Conservation (phyloP, 148 eudicot genomes). For the Chenopodium quinoa region DNA sequence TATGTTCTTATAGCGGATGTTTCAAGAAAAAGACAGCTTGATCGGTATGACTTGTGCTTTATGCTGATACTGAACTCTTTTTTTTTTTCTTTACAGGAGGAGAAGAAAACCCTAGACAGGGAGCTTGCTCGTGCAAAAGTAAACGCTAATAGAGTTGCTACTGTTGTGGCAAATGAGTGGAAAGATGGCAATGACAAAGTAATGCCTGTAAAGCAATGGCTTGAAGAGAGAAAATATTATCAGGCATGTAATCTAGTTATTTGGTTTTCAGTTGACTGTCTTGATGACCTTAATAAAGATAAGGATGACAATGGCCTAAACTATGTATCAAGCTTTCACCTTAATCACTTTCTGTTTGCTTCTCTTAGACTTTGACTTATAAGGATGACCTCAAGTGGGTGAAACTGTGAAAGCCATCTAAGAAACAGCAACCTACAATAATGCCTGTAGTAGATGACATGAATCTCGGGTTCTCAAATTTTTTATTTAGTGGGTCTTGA, state of each 20-base stretch:
- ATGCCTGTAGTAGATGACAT: neutral
- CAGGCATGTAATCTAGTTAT: slow-evolving; percentile 49
- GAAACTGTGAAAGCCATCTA: neutral
- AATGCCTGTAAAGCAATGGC: slow-evolving; percentile 99
- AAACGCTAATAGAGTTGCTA: slow-evolving; percentile 91
- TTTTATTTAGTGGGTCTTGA: neutral
- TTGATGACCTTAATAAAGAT: neutral
- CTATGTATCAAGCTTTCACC: neutral
- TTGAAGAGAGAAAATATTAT: slow-evolving; percentile 87
- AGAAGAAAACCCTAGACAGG: slow-evolving; percentile 73
- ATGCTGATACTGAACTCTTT: slow-evolving; percentile 5
- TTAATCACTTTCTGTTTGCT: neutral
- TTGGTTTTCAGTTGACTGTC: neutral
- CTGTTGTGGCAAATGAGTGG: slow-evolving; percentile 98
- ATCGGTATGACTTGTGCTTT: neutral
- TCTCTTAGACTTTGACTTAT: neutral
- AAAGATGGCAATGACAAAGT: slow-evolving; percentile 96
- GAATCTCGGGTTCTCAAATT: neutral
- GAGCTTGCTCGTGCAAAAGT: slow-evolving; percentile 95
- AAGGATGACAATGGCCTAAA: neutral
- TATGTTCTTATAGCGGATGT: neutral
- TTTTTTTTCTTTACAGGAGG: slow-evolving; percentile 50
- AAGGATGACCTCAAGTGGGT: neutral
- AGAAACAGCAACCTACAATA: neutral
- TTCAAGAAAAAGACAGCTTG: neutral